These are phyloP conservation scores for Tricholoma saponaceum DNA, from an alignment of 768 basidiomycete species.

Conservation along the genomic window DNA sequence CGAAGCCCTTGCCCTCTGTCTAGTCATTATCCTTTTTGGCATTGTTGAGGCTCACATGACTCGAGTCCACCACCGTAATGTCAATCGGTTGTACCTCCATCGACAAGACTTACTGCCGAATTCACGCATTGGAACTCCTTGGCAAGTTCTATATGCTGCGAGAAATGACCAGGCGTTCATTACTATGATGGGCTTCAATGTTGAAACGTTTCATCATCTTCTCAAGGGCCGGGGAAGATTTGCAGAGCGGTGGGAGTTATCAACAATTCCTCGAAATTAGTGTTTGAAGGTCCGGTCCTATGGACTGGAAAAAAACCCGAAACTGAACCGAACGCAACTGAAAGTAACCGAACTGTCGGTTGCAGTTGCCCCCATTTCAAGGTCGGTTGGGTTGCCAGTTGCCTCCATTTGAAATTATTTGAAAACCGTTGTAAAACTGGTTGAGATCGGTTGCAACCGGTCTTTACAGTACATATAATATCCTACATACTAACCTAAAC, in stretches of 20 bases:
- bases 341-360: too few relatives aligned
- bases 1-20: background rate
- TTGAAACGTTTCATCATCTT: constrained; percentile 29
- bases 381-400: too few relatives aligned
- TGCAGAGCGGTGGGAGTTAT: constrained; percentile 16
- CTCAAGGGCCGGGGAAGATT: constrained; percentile 27
- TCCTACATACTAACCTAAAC: too few relatives aligned
- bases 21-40: background rate
- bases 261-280: constrained; percentile 26
- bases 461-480: too few relatives aligned
- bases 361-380: too few relatives aligned
- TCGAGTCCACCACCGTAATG: background rate
- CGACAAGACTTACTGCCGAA: constrained; percentile 28
- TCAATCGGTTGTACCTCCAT: constrained; percentile 23
- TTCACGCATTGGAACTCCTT: constrained; percentile 26
- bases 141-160: constrained; percentile 28
- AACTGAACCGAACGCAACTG: too few relatives aligned
- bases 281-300: too few relatives aligned
- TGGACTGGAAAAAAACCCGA: too few relatives aligned
- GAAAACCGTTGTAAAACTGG: too few relatives aligned
- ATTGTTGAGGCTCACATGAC: background rate
- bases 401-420: too few relatives aligned
- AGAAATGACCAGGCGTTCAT: constrained; percentile 36
- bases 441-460: too few relatives aligned
- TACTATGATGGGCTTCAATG: constrained; percentile 41